Evolutionary conservation across 2,329 filamentous ascomycete genomes (phyloP).

Genomic region (Sarocladium oryzae): DNA sequence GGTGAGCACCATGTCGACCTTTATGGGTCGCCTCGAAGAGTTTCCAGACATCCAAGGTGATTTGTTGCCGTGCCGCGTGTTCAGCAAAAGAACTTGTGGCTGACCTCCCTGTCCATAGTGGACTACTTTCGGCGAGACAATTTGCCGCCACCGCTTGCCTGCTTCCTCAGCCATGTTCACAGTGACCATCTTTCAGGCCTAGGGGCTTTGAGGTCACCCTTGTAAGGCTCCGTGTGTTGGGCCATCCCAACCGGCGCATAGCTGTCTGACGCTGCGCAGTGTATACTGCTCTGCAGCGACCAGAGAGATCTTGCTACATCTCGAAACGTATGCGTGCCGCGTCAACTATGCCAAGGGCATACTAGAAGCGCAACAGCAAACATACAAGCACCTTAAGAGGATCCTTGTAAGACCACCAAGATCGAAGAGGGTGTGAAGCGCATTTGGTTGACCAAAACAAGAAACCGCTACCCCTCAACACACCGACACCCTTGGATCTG

Average conservation of each 20-base stretch:
- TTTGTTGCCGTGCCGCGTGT: background rate
- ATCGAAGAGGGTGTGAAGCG: background rate
- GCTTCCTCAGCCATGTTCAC: conserved; percentile 88
- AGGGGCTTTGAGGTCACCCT: conserved; percentile 68
- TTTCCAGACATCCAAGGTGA: conserved; percentile 71
- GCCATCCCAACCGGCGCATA: too few relatives aligned
- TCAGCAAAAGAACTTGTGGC: background rate
- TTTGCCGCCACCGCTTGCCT: conserved; percentile 62
- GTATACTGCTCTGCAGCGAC: conserved; percentile 88
- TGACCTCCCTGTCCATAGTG: conserved; percentile 39
- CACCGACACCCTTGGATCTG: conserved; percentile 70
- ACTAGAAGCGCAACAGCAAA: conserved; percentile 65
- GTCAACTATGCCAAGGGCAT: conserved; percentile 76
- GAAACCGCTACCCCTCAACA: conserved; percentile 77
- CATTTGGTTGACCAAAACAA: conserved; percentile 20
- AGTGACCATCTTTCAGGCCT: conserved; percentile 82
- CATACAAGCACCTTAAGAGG: conserved; percentile 68
- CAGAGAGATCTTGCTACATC: conserved; percentile 67
- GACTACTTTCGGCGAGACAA: conserved; percentile 69
- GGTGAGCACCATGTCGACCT: conserved; percentile 60
- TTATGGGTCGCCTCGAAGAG: conserved; percentile 64
- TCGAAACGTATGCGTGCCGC: conserved; percentile 73
- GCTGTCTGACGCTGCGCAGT: conserved; percentile 23
- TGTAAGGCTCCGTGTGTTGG: too few relatives aligned
- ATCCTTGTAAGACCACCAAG: conserved; percentile 45